Base-by-base conservation (phyloP, 495 filamentous ascomycete genomes). In the Lasiosphaeriaceae sp. region DNA sequence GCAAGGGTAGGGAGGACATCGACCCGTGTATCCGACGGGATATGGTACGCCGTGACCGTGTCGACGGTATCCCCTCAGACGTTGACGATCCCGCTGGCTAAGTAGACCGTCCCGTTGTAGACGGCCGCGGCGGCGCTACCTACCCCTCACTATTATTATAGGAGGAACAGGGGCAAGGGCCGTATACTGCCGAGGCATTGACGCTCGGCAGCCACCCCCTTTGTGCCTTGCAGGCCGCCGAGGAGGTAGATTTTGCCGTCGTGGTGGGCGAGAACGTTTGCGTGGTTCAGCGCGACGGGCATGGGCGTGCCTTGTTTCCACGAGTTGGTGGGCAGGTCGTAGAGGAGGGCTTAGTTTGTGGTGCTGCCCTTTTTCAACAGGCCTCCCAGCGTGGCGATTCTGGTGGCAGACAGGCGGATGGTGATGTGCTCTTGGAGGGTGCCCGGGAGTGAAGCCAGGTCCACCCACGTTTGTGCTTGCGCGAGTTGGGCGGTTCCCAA, bases 261-360 rank as follows among this genome's bases (percentile, higher is more conserved):
- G 19, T 55, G 24, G 41, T n/a, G 26, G 26, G 9, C 9, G 26
- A 59, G 68, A n/a, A 52, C 61, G 47, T 76, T 74, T 41, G 59
- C 22, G 23, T 76, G 68, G 41, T 70, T 71, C 16, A 73, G 47
- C 2, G 58, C 22, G 5, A 46, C 52, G 0, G 73, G 73, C 2
- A 68, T 46, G 4, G 65, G 63, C 1, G 66, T 39, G 0, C 56
- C 55, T 22, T 24, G 26, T 9, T 23, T 55, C 73, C 72, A 76
- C 2, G 29, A 65, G 8, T 65, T 56, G 1, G 26, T 12, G 11
- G 56, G 6, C 34, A 67, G 63, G 41, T 37, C 51, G 58, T 71
- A 71, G 29, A 62, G 6, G 8, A 50, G 48, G 22, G n/a, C n/a
- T 23, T 24, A 14, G 1, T n/a, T 19, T 14, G 26, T 50, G 11